A percentile compares a stretch with the other conserved stretches of the same genome.
phyloP scores from a whole-genome alignment of 2,329 filamentous ascomycete species.

The Pseudogymnoascus sp. region DNA sequence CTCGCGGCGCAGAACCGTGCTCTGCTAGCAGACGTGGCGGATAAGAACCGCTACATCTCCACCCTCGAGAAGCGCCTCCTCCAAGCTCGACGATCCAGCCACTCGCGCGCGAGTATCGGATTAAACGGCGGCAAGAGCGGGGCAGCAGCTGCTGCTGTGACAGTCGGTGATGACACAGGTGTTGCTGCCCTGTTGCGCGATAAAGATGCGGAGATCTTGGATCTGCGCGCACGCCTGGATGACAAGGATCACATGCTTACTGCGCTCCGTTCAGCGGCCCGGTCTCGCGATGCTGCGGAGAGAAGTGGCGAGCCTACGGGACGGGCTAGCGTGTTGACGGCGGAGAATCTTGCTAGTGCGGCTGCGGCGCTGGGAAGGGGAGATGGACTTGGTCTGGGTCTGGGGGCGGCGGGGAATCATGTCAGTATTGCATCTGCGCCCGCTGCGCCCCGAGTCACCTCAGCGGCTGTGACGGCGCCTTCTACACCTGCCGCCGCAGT shows the following conservation, averaged over 20 bases:
- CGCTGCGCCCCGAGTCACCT: background rate
- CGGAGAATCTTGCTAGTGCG: slow-evolving; percentile 10
- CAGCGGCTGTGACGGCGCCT: background rate
- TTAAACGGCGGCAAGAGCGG: slow-evolving; percentile 39
- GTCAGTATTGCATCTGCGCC: background rate
- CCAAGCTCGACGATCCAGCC: slow-evolving; percentile 83
- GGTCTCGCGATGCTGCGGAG: slow-evolving; percentile 77
- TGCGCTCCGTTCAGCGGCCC: slow-evolving; percentile 74
- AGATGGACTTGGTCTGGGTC: background rate
- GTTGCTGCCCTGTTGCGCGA: slow-evolving; percentile 67
- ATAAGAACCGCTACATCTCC: slow-evolving; percentile 94
- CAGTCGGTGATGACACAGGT: slow-evolving; percentile 73
- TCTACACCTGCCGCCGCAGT: slow-evolving; percentile 6
- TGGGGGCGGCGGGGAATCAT: background rate
- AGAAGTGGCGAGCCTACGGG: slow-evolving; percentile 24
- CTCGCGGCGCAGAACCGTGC: slow-evolving; percentile 78
- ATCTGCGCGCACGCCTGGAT: slow-evolving; percentile 79
- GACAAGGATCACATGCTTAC: slow-evolving; percentile 93
- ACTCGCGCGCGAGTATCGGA: slow-evolving; percentile 74
- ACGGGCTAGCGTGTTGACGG: slow-evolving; percentile 6
- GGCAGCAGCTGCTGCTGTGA: slow-evolving; percentile 50
- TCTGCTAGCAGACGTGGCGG: slow-evolving; percentile 88
- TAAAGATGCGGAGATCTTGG: slow-evolving; percentile 87
- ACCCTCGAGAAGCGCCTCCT: slow-evolving; percentile 88
- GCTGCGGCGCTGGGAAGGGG: background rate